Conservation (phyloP, 2,329 filamentous ascomycete genomes). For the Hypoxylon sp. region DNA sequence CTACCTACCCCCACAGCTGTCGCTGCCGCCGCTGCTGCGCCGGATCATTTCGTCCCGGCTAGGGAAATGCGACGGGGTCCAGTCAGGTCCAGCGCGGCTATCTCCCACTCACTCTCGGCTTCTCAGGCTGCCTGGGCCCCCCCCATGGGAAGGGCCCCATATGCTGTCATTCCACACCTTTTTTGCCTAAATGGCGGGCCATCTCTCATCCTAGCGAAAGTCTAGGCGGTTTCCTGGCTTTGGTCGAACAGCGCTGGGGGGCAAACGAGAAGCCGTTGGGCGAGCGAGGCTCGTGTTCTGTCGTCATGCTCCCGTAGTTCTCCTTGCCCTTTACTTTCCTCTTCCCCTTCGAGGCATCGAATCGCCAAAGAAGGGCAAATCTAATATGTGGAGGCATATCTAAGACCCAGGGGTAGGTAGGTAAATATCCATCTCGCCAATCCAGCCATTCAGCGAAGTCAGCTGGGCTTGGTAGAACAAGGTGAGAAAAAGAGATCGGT, state of each 20-base stretch:
- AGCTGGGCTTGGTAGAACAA: slow-evolving; percentile 3
- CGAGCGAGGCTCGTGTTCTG: slow-evolving; percentile 31
- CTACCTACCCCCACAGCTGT: slow-evolving; percentile 13
- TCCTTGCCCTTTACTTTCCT: background rate
- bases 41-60: slow-evolving; percentile 36
- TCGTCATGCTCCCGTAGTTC: slow-evolving; percentile 20
- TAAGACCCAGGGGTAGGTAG: slow-evolving; percentile 25
- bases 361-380: slow-evolving; percentile 13
- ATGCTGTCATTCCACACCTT: slow-evolving; percentile 43
- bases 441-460: slow-evolving; percentile 30
- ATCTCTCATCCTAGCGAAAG: slow-evolving; percentile 40
- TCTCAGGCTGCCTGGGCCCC: slow-evolving; percentile 36
- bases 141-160: slow-evolving; percentile 18
- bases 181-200: slow-evolving; percentile 48
- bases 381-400: slow-evolving; percentile 23
- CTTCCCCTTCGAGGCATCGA: slow-evolving; percentile 5
- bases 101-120: slow-evolving; percentile 28
- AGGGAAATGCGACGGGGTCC: slow-evolving; percentile 29
- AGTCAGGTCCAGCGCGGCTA: slow-evolving; percentile 33
- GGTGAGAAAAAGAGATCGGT: slow-evolving; percentile 16
- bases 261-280: slow-evolving; percentile 16
- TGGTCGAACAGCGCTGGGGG: slow-evolving; percentile 2
- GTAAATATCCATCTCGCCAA: slow-evolving; percentile 10
- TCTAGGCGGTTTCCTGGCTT: slow-evolving; percentile 33
- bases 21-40: slow-evolving; percentile 6